These are phyloP conservation scores for Mycosarcoma mackinlayi DNA, from an alignment of 1,284 basidiomycete genomes.

Conservation along the genomic window DNA sequence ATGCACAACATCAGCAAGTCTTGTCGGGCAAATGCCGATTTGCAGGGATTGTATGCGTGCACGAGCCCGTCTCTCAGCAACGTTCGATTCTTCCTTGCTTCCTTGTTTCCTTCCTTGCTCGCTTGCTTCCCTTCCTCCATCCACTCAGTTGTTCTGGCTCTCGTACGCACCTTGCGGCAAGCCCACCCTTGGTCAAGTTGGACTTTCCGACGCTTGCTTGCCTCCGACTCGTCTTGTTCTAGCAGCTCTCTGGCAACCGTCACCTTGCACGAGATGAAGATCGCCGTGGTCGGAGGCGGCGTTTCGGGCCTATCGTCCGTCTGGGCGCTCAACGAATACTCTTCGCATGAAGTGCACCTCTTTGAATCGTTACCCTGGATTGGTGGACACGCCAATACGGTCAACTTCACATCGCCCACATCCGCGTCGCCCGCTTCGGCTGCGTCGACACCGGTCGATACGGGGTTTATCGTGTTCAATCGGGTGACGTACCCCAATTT, in stretches of 20 bases:
- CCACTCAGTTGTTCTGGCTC: too few relatives aligned
- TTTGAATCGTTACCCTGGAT: slow-evolving; percentile 78
- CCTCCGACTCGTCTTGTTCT: background rate
- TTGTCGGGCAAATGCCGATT: too few relatives aligned
- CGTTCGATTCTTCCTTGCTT: too few relatives aligned
- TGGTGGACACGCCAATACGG: slow-evolving; percentile 84
- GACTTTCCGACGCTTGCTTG: too few relatives aligned
- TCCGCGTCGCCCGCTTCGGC: slow-evolving; percentile 14
- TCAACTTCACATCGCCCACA: slow-evolving; percentile 71
- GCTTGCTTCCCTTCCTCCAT: too few relatives aligned
- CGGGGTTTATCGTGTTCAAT: slow-evolving; percentile 75
- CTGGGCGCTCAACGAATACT: slow-evolving; percentile 84
- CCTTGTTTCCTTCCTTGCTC: too few relatives aligned
- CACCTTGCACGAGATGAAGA: slow-evolving; percentile 43
- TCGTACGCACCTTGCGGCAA: too few relatives aligned
- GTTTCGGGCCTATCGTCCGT: slow-evolving; percentile 81
- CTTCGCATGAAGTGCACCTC: slow-evolving; percentile 81
- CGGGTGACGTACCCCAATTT: slow-evolving; percentile 84
- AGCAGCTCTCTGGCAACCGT: too few relatives aligned
- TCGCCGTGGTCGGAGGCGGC: slow-evolving; percentile 83
- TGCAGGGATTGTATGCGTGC: too few relatives aligned
- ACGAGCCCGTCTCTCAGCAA: too few relatives aligned
- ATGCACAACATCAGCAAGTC: too few relatives aligned
- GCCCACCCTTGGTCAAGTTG: too few relatives aligned
- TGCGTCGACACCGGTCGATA: slow-evolving; percentile 38